Evolutionary conservation across 139 green algal species (phyloP), one percentile per base, ranked within the genome.

Genomic region (Chlorella vulgaris): DNA sequence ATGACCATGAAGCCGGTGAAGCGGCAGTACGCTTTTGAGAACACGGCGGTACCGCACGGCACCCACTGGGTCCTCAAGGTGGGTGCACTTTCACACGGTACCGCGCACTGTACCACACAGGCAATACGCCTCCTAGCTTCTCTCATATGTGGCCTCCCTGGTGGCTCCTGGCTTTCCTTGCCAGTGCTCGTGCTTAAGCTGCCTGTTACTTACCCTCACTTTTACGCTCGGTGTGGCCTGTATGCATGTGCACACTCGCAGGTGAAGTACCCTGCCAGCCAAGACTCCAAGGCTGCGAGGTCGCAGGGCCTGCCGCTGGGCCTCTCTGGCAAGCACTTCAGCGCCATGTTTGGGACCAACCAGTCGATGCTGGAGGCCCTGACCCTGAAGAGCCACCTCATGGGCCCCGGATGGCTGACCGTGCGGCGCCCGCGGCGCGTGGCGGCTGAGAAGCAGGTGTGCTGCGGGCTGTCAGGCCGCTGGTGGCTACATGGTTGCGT

Each of bases 61-160:
- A 74, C 88, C 67, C 92, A 98, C 86, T 99, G 93, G 89, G 92
- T 97, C 13, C 77, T 99, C 43, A 99, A 99, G 90, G 88, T 98
- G 42, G 42, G 58, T 65, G 19, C 58, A 65, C 21, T 29, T 65
- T n/a, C n/a, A n/a, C n/a, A n/a, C n/a, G n/a, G n/a, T n/a, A n/a
- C n/a, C n/a, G n/a, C n/a, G n/a, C n/a, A n/a, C n/a, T n/a, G n/a
- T n/a, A n/a, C n/a, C n/a, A n/a, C n/a, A n/a, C n/a, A n/a, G n/a
- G n/a, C n/a, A n/a, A n/a, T n/a, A n/a, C n/a, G n/a, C n/a, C n/a
- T n/a, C n/a, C n/a, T n/a, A n/a, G n/a, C n/a, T n/a, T n/a, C n/a
- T n/a, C n/a, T n/a, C n/a, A n/a, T n/a, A n/a, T n/a, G n/a, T n/a
- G n/a, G n/a, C n/a, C n/a, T n/a, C n/a, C n/a, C n/a, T n/a, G n/a